Evolutionary conservation across 768 basidiomycete species (phyloP).

Genomic region (Leccinum subgranulosum): DNA sequence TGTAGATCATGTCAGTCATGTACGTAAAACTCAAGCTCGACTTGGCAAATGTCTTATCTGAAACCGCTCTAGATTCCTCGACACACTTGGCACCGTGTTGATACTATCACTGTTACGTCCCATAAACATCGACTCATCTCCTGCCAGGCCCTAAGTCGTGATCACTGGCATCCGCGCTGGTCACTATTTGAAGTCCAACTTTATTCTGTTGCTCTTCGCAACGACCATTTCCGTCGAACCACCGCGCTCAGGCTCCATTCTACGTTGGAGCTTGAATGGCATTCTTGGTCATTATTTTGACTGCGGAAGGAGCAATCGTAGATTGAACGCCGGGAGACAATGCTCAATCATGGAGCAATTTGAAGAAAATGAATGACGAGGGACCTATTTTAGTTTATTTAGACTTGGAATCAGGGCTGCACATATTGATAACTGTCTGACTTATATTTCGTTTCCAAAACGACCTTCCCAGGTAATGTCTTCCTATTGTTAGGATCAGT

Average conservation of each 20-base stretch:
- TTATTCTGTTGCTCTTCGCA: not conserved
- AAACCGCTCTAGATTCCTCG: not conserved
- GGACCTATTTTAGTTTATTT: not conserved
- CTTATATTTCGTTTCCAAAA: not conserved
- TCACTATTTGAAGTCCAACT: too few species aligned
- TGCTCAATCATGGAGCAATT: too few species aligned
- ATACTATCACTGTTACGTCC: too few species aligned
- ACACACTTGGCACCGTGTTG: constrained; percentile 1
- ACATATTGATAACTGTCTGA: not conserved
- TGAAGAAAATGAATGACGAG: not conserved
- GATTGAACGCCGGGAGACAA: not conserved
- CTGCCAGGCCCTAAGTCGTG: too few species aligned
- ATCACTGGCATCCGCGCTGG: too few species aligned
- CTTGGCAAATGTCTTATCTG: not conserved
- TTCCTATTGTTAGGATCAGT: not conserved
- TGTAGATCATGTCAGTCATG: not conserved
- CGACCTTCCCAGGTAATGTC: not conserved
- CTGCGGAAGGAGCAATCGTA: not conserved
- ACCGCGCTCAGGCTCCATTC: not conserved
- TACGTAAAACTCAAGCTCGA: not conserved
- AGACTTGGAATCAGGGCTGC: not conserved
- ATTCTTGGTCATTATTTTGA: not conserved
- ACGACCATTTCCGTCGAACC: not conserved
- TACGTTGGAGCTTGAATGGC: not conserved
- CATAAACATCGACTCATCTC: too few species aligned